Evolutionary conservation across 306 rosid genomes (phyloP).

Genomic region (Corylus americana): DNA sequence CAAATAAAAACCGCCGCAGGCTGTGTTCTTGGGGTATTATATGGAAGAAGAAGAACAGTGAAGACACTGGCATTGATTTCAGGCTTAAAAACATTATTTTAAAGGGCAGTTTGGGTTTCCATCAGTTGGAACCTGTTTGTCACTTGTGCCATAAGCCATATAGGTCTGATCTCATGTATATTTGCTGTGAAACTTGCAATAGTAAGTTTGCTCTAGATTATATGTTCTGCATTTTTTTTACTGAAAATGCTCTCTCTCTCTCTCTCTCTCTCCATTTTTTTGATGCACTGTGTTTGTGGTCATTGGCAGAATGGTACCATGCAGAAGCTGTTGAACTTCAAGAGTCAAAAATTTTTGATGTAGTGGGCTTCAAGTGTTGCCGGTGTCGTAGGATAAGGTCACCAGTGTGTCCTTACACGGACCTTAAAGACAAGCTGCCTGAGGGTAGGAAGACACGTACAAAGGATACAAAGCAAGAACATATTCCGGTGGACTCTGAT

Average conservation of each 20-base stretch:
- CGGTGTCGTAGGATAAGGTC: constrained; percentile 92
- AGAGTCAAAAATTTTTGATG: constrained; percentile 65
- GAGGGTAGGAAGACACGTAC: constrained; percentile 47
- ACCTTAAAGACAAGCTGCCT: constrained; percentile 34
- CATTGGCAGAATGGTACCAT: constrained; percentile 87
- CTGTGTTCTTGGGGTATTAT: constrained; percentile 79
- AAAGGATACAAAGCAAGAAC: constrained; percentile 51
- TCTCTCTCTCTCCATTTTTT: neutral
- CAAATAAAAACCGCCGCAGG: constrained; percentile 48
- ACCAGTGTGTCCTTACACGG: constrained; percentile 79
- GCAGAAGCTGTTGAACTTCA: constrained; percentile 91
- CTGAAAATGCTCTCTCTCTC: neutral
- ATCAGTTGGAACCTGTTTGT: constrained; percentile 55
- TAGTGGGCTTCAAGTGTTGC: constrained; percentile 89
- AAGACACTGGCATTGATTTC: constrained; percentile 52
- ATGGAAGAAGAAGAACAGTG: constrained; percentile 73
- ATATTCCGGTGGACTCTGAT: constrained; percentile 49
- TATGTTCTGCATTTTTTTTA: neutral
- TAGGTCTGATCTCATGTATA: constrained; percentile 74
- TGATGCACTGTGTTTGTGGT: constrained; percentile 20
- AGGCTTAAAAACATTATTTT: constrained; percentile 70
- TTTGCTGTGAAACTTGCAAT: constrained; percentile 72
- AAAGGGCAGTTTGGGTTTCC: constrained; percentile 48
- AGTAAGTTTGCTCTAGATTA: constrained; percentile 53
- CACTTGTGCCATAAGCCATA: constrained; percentile 73